Evolutionary conservation across 202 grass and related monocot genomes (phyloP), one percentile per base, ranked within the genome.

Genomic region (Carex sylvatica): DNA sequence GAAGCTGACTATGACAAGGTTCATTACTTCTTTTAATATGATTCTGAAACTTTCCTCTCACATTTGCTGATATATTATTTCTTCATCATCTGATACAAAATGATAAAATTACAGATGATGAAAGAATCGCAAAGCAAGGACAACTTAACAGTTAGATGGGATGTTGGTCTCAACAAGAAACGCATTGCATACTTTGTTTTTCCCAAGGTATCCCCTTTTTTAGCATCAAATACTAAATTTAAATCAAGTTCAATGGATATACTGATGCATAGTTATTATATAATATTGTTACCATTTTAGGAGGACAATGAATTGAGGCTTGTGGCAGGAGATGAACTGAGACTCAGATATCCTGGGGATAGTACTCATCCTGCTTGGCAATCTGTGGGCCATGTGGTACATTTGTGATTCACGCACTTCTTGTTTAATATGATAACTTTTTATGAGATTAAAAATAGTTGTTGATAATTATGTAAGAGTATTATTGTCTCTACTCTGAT

Each of bases 1-100:
- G 93, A 99, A 89, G 97, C 97, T 88, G 97, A 99, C 85, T 99
- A 99, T 88, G 97, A 99, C 75, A 99, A 99, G 97, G 97, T 99
- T 89, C 58, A 53, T 23, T 58, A 40, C 28, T 46, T 58, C 82
- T 72, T 52, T 79, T 79, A 44, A 24, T 28, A 72, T 87, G 68
- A 60, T 46, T 60, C 9, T 78, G 36, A 79, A 82, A 20, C 23
- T 58, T 31, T 24, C 16, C 54, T 26, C 12, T 64, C 82, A 24
- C 15, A 67, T 38, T 16, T 59, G 5, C 26, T 47, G 70, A 65
- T 78, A 54, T n/a, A 46, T 80, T 76, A 33, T 88, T 87, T 69
- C 18, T 47, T 26, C 14, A 16, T 54, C 30, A 10, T 72, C 66
- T 60, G 26, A 47, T 2, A 51, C 53, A 71, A 52, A 87, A 78